A percentile compares a stretch with the other conserved stretches of the same genome.
Conservation (phyloP, 768 basidiomycete genomes). For the Ramaria sp. region DNA sequence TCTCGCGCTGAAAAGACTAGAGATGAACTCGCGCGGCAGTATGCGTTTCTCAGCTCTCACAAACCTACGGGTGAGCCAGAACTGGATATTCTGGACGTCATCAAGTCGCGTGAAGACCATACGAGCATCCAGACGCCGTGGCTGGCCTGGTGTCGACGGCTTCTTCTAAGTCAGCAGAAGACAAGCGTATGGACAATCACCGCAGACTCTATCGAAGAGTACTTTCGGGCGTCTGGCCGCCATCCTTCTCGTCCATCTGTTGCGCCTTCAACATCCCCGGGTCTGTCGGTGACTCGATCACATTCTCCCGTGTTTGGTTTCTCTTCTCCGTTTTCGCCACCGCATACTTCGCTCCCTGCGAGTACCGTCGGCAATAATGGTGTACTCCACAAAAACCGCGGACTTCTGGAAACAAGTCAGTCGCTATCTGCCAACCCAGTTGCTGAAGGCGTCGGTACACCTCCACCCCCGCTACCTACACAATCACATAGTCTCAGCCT, state of each 20-base stretch:
- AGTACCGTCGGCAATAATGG: not conserved
- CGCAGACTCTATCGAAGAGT: slow-evolving; percentile 1
- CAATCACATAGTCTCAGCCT: not conserved
- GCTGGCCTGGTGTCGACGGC: slow-evolving; percentile 2
- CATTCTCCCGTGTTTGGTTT: slow-evolving; percentile 2
- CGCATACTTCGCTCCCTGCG: slow-evolving; percentile 1
- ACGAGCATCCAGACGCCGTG: not conserved
- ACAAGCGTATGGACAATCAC: slow-evolving; percentile 1
- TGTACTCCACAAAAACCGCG: not conserved
- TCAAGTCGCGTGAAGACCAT: not conserved
- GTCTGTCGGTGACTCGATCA: not conserved
- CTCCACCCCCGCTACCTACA: not conserved
- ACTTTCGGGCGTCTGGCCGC: not conserved
- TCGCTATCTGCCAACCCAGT: slow-evolving; percentile 3
- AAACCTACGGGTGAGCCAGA: slow-evolving; percentile 1
- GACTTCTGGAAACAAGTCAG: not conserved
- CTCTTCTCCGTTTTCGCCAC: slow-evolving; percentile 1
- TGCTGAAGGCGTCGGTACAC: not conserved
- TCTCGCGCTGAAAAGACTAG: slow-evolving; percentile 54
- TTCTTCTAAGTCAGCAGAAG: not conserved
- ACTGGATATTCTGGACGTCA: slow-evolving; percentile 1
- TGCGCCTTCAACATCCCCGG: not conserved
- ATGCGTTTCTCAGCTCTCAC: slow-evolving; percentile 32
- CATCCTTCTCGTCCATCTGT: not conserved
- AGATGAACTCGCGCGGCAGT: slow-evolving; percentile 57